A percentile compares a stretch with the other conserved stretches of the same genome.
Conservation (phyloP, 495 filamentous ascomycete species). For the Neurospora sp. region DNA sequence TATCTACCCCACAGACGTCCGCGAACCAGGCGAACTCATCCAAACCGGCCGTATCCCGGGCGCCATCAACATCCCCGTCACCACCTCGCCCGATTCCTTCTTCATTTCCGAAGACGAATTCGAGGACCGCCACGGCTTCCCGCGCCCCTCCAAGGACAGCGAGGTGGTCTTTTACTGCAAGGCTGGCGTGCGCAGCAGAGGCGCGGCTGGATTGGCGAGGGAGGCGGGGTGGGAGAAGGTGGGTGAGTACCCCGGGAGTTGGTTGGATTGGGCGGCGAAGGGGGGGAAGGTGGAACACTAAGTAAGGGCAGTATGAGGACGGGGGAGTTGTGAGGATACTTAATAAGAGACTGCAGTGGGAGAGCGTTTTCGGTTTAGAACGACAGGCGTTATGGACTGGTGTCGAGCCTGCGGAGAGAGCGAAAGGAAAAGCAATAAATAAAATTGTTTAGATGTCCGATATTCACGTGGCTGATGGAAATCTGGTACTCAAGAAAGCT, state of each 20-base stretch:
- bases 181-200: conserved; percentile 69
- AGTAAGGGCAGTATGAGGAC: no score
- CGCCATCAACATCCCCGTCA: conserved; percentile 70
- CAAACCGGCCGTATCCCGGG: conserved; percentile 66
- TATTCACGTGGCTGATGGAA: no score
- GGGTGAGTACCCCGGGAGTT: conserved; percentile 80
- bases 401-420: no score
- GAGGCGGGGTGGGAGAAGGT: conserved; percentile 65
- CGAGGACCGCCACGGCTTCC: conserved; percentile 57
- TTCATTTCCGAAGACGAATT: conserved; percentile 70
- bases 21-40: conserved; percentile 70
- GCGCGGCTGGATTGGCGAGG: conserved; percentile 71
- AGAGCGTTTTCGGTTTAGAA: no score
- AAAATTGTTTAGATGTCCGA: no score
- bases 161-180: conserved; percentile 88
- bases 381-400: no score
- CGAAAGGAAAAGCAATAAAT: no score
- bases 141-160: conserved; percentile 42
- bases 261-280: conserved; percentile 73
- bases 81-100: conserved; percentile 64
- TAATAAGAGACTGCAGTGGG: no score
- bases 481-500: no score
- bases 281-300: conserved; percentile 50
- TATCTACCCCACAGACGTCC: conserved; percentile 48
- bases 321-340: neutral